Evolutionary conservation across 306 rosid species (phyloP).

Genomic region (Oemleria cerasiformis): DNA sequence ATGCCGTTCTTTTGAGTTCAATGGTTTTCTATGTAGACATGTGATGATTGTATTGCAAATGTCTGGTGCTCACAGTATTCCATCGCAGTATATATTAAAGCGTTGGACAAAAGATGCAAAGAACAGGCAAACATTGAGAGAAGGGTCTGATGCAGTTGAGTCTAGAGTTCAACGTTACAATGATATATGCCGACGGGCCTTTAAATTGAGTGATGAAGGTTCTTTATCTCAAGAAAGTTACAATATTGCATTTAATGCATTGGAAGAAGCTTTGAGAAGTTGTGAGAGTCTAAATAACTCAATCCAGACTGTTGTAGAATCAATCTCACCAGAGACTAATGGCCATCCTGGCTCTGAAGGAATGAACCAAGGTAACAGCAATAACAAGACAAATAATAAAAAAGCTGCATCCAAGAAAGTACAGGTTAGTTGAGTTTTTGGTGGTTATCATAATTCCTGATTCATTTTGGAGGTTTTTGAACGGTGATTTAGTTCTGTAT

Average conservation of each 20-base stretch:
- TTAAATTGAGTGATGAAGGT: slow-evolving; percentile 47
- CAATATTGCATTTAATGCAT: slow-evolving; percentile 33
- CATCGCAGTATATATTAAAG: slow-evolving; percentile 40
- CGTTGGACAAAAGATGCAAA: slow-evolving; percentile 49
- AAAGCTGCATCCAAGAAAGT: slow-evolving; percentile 24
- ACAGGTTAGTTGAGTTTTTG: slow-evolving; percentile 31
- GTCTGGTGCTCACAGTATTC: slow-evolving; percentile 44
- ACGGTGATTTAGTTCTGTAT: slow-evolving; percentile 2
- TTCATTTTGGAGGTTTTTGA: neutral
- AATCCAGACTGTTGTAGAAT: slow-evolving; percentile 23
- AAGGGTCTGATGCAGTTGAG: slow-evolving; percentile 13
- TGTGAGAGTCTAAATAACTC: slow-evolving; percentile 33
- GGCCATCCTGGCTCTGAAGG: slow-evolving; percentile 27
- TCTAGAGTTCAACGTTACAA: slow-evolving; percentile 36
- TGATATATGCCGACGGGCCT: slow-evolving; percentile 34
- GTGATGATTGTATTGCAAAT: slow-evolving; percentile 47
- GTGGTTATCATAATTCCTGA: slow-evolving; percentile 1
- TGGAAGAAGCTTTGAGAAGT: slow-evolving; percentile 46
- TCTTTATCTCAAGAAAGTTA: slow-evolving; percentile 48
- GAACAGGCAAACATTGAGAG: slow-evolving; percentile 22
- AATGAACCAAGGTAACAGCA: slow-evolving; percentile 26
- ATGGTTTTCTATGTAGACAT: slow-evolving; percentile 52
- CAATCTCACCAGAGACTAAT: slow-evolving; percentile 25
- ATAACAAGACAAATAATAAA: slow-evolving; percentile 24
- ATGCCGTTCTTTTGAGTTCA: slow-evolving; percentile 44